These are phyloP conservation scores for Acer yangbiense DNA, from an alignment of 345 rosid species.

Conservation along the genomic window DNA sequence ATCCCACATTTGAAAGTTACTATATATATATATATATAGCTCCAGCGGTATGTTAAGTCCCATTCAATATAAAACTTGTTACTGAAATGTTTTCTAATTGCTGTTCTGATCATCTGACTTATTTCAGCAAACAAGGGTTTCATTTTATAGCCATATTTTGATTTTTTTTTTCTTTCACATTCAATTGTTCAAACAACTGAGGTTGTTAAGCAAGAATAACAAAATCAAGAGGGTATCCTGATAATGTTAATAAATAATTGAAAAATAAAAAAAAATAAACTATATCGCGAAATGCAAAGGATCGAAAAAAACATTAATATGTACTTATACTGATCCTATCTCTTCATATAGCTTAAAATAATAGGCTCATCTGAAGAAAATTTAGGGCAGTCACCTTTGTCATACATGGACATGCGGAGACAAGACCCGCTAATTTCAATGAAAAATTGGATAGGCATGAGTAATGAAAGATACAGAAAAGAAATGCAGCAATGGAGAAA, in stretches of 20 bases:
- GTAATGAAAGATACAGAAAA: not conserved
- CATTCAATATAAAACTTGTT: slow-evolving; percentile 1
- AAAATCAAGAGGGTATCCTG: not conserved
- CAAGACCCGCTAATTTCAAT: not conserved
- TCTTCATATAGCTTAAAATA: not conserved
- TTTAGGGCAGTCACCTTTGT: not conserved
- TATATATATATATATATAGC: not conserved
- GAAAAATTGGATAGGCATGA: not conserved
- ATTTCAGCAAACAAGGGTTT: not conserved
- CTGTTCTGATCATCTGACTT: not conserved
- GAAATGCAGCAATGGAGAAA: not conserved
- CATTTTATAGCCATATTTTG: not conserved
- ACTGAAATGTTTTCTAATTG: not conserved
- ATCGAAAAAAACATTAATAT: not conserved
- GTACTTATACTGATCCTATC: not conserved
- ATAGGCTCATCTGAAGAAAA: not conserved
- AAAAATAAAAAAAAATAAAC: not conserved
- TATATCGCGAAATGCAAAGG: not conserved
- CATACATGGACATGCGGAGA: not conserved
- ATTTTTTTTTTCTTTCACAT: not conserved
- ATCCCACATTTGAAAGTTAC: no score
- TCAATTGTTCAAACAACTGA: not conserved
- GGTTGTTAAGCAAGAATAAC: not conserved
- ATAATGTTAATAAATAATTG: not conserved
- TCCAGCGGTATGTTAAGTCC: not conserved